Evolutionary conservation across 495 filamentous ascomycete species (phyloP), one percentile per base, ranked within the genome.

Genomic region (Chaetomidium leptoderma): DNA sequence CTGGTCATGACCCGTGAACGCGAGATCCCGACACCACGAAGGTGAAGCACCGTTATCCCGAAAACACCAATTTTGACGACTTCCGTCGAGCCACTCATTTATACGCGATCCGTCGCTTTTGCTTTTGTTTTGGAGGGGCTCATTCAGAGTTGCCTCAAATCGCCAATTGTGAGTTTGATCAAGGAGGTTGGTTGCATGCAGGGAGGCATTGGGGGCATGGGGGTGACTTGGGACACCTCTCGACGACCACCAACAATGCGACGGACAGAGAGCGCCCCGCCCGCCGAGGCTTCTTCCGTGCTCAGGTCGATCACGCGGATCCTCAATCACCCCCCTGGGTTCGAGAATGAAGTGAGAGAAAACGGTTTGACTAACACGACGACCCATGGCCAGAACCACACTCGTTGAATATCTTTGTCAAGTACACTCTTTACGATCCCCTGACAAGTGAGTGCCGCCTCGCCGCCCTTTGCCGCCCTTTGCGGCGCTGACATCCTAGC

Each of bases 361-460:
- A 2, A 24, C 3, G 23, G 46, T 3, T 57, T 50, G 17, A 23
- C 71, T 74, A 47, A 76, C 62, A 39, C 51, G 42, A 59, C 26
- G 9, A 19, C 30, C 53, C 44, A 40, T 53, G 27, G 56, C 43
- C 64, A 78, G 77, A 77, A 42, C 70, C 70, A 81, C 81, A 67
- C 74, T 83, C 78, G 73, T 82, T 83, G 75, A 78, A 74, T 77
- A 63, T 69, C 48, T 64, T 72, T 78, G 80, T 83, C 81, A 83
- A 84, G 78, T 84, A 79, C 81, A 80, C 77, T 83, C 81, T 77
- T 84, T 84, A 73, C 66, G 66, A 62, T 67, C 59, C 70, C 75
- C 80, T 78, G 77, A 79, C 81, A 79, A 71, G 78, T 76, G 56
- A 62, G 63, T 70, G n/a, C 56, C 24, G 16, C 35, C 43, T 46